These are phyloP conservation scores for Botrytis deweyae DNA, from an alignment of 2,329 filamentous ascomycete species.

Conservation along the genomic window DNA sequence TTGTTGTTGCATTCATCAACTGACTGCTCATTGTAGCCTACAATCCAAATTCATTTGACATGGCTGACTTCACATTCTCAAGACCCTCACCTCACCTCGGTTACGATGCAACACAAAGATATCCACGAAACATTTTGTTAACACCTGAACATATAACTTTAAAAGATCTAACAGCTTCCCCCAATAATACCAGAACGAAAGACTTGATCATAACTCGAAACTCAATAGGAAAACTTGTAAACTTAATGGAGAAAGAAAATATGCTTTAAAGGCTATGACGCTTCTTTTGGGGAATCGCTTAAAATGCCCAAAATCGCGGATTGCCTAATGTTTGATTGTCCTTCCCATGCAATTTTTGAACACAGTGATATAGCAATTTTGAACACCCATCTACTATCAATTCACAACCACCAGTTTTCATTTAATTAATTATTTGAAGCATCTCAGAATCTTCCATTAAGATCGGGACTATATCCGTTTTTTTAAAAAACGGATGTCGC, in stretches of 20 bases:
- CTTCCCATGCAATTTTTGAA: conserved; percentile 20
- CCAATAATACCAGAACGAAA: neutral
- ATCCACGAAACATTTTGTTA: conserved; percentile 8
- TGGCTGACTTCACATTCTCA: neutral
- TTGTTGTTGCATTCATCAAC: neutral
- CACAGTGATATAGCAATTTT: conserved; percentile 27
- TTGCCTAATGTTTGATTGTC: conserved; percentile 12
- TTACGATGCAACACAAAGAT: conserved; percentile 19
- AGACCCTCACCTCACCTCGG: conserved; percentile 14
- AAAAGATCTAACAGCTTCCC: neutral
- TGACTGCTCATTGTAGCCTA: neutral
- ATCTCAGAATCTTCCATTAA: conserved; percentile 42
- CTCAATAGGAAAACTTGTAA: neutral
- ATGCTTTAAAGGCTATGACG: conserved; percentile 10
- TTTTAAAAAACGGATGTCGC: conserved; percentile 67
- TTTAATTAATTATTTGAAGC: conserved; percentile 30
- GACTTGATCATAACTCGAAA: conserved; percentile 10
- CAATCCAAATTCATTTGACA: neutral
- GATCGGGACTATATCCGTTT: conserved; percentile 54
- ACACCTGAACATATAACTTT: neutral
- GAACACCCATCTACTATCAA: conserved; percentile 28
- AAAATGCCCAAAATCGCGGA: conserved; percentile 13
- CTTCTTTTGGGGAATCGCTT: conserved; percentile 7
- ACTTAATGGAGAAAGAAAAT: neutral
- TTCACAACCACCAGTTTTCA: conserved; percentile 32